Percentiles rank a stretch among this genome's conserved stretches.
Conservation (phyloP, 2,329 filamentous ascomycete genomes). For the Fusarium setosum region DNA sequence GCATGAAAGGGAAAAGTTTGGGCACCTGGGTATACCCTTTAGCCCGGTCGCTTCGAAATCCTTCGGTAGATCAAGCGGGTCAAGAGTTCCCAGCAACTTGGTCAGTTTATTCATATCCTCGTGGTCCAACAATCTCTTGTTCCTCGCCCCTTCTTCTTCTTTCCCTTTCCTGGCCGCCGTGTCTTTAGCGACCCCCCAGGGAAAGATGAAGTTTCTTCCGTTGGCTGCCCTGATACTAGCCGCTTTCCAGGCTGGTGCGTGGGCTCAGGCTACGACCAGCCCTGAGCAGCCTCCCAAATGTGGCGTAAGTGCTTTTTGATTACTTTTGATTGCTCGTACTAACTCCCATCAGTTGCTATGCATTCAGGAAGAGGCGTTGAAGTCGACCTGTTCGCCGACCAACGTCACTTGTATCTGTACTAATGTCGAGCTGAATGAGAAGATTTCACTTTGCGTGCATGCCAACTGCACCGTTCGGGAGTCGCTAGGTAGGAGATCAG, state of each 20-base stretch:
- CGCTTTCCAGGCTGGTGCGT: slow-evolving; percentile 19
- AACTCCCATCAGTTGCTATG: background rate
- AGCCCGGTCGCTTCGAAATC: background rate
- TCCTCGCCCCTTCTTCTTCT: background rate
- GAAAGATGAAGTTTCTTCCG: slow-evolving; percentile 23
- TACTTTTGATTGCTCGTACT: background rate
- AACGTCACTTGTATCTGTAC: slow-evolving; percentile 23
- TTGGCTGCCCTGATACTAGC: slow-evolving; percentile 12
- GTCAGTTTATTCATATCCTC: background rate
- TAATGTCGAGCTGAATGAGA: slow-evolving; percentile 12
- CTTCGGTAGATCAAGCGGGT: slow-evolving; percentile 2
- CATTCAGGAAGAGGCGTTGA: slow-evolving; percentile 6
- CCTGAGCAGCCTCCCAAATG: slow-evolving; percentile 23
- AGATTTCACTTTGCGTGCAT: slow-evolving; percentile 8
- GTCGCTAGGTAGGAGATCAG: background rate
- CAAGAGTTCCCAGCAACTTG: background rate
- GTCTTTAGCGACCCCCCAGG: background rate
- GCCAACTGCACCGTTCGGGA: slow-evolving; percentile 16
- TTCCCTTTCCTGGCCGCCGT: background rate
- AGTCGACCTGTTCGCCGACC: slow-evolving; percentile 13
- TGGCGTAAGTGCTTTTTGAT: slow-evolving; percentile 9
- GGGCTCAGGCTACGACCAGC: slow-evolving; percentile 16
- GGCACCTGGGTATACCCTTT: background rate
- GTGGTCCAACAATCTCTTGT: background rate
- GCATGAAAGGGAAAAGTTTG: background rate